Base-by-base conservation (phyloP, 2,329 filamentous ascomycete genomes). In the Microdochium nivale region DNA sequence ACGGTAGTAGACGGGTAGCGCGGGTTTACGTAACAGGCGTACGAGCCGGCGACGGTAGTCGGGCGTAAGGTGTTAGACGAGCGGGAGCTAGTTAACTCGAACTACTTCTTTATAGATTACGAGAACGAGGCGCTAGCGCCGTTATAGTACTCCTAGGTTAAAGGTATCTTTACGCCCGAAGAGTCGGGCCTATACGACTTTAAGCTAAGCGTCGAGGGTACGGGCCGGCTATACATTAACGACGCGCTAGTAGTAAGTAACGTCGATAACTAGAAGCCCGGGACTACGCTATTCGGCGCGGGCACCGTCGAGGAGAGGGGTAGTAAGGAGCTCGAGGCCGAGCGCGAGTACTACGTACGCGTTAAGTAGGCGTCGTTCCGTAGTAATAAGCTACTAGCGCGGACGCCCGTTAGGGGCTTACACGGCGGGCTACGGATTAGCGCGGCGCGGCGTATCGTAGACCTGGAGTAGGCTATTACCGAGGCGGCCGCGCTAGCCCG, bases 91-190 rank as follows among this genome's bases (percentile, higher is more conserved):
- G 63, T 71, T 23, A 78, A 83, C 10, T 86, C 83, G 0, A 83
- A 87, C 60, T 74, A 87, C 1, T 86, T 84, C 71, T 72, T 87
- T 2, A 87, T 83, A 83, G 84, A 87, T 58, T 86, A 83, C 2
- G 83, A 82, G 1, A 84, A 83, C 5, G 63, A 73, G 23, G 71
- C 83, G 54, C 74, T 84, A 16, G 78, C 82, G 0, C 80, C 80
- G 0, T 86, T 81, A 75, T 86, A 82, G 80, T 47, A 81, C 80
- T 24, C 85, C 77, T 49, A 82, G 81, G 0, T 74, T 4, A 14
- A 16, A 14, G n/a, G 33, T 14, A 37, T 71, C 30, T 66, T 87
- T 21, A 84, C 77, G 0, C 75, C 84, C 0, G 77, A 72, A 24
- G 74, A 76, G 1, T 79, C 75, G 0, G 84, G 84, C 3, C 78